These are phyloP conservation scores for Tylopilus balloui DNA, from an alignment of 768 basidiomycete genomes.

Conservation along the genomic window DNA sequence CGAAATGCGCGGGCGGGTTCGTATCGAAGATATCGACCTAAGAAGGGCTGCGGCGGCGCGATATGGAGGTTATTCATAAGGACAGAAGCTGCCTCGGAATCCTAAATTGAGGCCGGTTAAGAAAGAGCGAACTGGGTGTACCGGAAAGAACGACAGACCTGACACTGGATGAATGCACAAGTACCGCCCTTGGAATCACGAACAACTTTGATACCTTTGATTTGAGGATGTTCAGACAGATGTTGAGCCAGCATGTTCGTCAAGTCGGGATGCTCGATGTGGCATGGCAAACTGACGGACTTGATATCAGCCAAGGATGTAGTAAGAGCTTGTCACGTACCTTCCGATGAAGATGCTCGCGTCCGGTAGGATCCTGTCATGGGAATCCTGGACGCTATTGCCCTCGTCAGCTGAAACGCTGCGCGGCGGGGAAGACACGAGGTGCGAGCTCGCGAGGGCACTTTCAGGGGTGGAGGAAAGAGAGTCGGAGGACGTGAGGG, in stretches of 20 bases:
- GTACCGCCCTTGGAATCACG: conserved; percentile 73
- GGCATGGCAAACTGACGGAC: conserved; percentile 54
- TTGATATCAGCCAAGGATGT: conserved; percentile 7
- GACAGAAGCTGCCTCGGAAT: conserved; percentile 50
- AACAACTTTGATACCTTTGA: conserved; percentile 67
- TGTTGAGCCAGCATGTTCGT: conserved; percentile 57
- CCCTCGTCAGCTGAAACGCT: conserved; percentile 20
- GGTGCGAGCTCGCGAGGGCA: conserved; percentile 4
- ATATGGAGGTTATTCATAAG: conserved; percentile 59
- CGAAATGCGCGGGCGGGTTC: conserved; percentile 75
- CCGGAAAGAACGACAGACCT: conserved; percentile 42
- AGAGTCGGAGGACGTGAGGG: conserved; percentile 50
- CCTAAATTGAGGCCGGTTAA: conserved; percentile 34
- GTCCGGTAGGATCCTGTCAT: conserved; percentile 58
- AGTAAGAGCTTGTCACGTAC: conserved; percentile 33
- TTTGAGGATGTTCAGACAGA: conserved; percentile 58
- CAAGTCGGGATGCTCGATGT: conserved; percentile 62
- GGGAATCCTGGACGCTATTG: conserved; percentile 33
- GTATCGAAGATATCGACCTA: conserved; percentile 71
- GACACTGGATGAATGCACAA: conserved; percentile 84
- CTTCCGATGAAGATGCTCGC: conserved; percentile 85
- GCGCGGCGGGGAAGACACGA: conserved; percentile 13
- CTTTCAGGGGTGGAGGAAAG: conserved; percentile 36
- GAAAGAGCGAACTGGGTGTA: neutral
- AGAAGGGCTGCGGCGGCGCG: conserved; percentile 54